Evolutionary conservation across 306 rosid species (phyloP).

Genomic region (Acacia crassicarpa): DNA sequence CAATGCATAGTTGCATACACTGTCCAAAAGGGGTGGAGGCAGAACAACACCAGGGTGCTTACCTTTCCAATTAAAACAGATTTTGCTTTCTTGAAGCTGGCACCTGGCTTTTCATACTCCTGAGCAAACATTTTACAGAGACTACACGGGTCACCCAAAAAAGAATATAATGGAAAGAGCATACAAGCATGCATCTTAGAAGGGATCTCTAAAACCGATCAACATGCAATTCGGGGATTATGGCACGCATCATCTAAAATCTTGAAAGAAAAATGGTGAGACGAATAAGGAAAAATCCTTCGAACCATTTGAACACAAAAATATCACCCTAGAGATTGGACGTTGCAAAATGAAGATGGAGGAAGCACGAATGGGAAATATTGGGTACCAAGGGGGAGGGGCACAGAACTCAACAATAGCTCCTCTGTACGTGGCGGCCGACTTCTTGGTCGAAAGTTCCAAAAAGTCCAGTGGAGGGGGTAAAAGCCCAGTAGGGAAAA

Average conservation of each 20-base stretch:
- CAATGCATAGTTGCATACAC: neutral
- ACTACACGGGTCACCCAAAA: constrained; percentile 63
- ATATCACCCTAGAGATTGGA: neutral
- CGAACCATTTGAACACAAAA: neutral
- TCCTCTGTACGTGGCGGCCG: constrained; percentile 68
- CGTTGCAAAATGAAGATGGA: neutral
- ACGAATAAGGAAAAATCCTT: neutral
- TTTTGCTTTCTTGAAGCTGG: constrained; percentile 82
- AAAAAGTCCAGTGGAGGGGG: too few species aligned
- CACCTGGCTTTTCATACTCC: constrained; percentile 77
- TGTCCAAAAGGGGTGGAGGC: constrained; percentile 1
- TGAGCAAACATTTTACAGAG: constrained; percentile 97
- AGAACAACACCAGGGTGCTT: constrained; percentile 19
- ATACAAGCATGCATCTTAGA: neutral
- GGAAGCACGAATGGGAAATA: constrained; percentile 1
- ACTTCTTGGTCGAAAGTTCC: constrained; percentile 75
- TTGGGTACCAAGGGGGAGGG: constrained; percentile 75
- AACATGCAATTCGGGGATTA: neutral
- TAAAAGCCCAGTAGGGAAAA: too few species aligned
- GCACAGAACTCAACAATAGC: constrained; percentile 97
- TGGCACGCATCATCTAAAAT: neutral
- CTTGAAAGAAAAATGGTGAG: neutral
- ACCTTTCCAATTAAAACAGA: constrained; percentile 89
- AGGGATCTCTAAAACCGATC: neutral
- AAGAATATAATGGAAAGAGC: neutral